A percentile compares a stretch with the other conserved stretches of the same genome.
Conservation (phyloP, 345 rosid species). For the Acer yangbiense region DNA sequence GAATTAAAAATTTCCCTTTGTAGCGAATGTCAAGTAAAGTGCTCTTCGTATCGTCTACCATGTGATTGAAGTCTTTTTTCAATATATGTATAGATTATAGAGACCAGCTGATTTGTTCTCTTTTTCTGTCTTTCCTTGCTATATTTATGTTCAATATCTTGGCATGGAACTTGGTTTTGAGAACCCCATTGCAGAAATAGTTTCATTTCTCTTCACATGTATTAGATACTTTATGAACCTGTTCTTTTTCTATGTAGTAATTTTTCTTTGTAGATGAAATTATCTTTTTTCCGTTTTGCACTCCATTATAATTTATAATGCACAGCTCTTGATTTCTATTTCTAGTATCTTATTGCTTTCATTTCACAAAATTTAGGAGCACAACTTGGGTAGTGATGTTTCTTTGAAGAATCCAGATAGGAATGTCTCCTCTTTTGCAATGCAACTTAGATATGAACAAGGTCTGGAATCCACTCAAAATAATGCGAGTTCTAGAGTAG, state of each 20-base stretch:
- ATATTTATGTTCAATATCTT: not conserved
- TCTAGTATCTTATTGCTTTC: slow-evolving; percentile 1
- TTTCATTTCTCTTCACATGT: not conserved
- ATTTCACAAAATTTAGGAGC: slow-evolving; percentile 46
- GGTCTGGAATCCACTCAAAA: slow-evolving; percentile 32
- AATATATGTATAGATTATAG: too few relatives aligned
- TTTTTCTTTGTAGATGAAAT: not conserved
- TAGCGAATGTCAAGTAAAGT: too few relatives aligned
- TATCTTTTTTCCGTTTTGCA: not conserved
- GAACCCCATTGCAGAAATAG: not conserved
- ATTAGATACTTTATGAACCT: not conserved
- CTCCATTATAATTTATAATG: not conserved
- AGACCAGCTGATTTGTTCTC: too few relatives aligned
- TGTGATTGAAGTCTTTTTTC: too few relatives aligned
- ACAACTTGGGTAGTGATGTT: slow-evolving; percentile 80
- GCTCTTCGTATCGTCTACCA: too few relatives aligned
- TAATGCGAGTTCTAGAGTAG: slow-evolving; percentile 7
- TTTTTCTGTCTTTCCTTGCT: too few relatives aligned
- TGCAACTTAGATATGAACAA: slow-evolving; percentile 55
- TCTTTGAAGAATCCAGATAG: slow-evolving; percentile 77
- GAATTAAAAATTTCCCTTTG: too few relatives aligned
- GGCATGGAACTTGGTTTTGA: not conserved
- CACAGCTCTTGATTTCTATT: not conserved
- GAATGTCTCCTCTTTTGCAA: slow-evolving; percentile 78
- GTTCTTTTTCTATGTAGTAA: not conserved